Conservation (phyloP, 768 basidiomycete genomes). For the Paxillus rubicundulus region DNA sequence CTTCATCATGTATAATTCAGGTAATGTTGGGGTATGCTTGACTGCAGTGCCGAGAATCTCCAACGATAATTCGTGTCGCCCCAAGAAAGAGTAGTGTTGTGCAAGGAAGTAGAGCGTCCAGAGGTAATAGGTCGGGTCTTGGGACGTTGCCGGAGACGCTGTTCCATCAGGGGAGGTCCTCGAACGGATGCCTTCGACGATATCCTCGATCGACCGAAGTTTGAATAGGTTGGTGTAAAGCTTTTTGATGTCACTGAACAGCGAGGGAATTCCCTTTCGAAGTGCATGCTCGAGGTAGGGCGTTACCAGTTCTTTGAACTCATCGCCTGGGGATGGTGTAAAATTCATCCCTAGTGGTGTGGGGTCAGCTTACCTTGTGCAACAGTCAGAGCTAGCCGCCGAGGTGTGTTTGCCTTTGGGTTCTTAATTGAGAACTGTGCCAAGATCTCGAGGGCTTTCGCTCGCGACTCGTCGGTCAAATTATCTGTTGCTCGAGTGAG, state of each 20-base stretch:
- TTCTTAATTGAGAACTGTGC: conserved; percentile 57
- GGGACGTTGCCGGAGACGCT: conserved; percentile 18
- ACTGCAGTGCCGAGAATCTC: conserved; percentile 63
- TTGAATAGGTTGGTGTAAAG: conserved; percentile 71
- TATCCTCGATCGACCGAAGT: conserved; percentile 62
- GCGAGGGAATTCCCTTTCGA: conserved; percentile 84
- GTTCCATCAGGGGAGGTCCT: conserved; percentile 36
- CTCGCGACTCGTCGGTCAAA: conserved; percentile 47
- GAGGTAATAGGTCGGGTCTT: conserved; percentile 75
- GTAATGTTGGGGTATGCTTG: conserved; percentile 87
- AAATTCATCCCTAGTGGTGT: background rate
- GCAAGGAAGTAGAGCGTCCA: conserved; percentile 97
- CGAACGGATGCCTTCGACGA: conserved; percentile 52
- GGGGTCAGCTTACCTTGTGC: conserved; percentile 43
- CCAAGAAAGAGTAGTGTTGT: conserved; percentile 77
- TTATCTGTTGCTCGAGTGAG: conserved; percentile 32
- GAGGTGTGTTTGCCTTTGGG: conserved; percentile 69
- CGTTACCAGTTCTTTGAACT: conserved; percentile 62
- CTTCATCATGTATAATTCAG: conserved; percentile 81
- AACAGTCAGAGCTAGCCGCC: conserved; percentile 69
- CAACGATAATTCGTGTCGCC: conserved; percentile 47
- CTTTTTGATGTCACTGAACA: conserved; percentile 89
- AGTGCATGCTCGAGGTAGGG: conserved; percentile 71
- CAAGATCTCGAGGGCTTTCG: conserved; percentile 56
- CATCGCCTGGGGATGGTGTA: conserved; percentile 43